These are phyloP conservation scores for Sporisorium exsertum DNA, from an alignment of 1,284 basidiomycete species.

Conservation along the genomic window DNA sequence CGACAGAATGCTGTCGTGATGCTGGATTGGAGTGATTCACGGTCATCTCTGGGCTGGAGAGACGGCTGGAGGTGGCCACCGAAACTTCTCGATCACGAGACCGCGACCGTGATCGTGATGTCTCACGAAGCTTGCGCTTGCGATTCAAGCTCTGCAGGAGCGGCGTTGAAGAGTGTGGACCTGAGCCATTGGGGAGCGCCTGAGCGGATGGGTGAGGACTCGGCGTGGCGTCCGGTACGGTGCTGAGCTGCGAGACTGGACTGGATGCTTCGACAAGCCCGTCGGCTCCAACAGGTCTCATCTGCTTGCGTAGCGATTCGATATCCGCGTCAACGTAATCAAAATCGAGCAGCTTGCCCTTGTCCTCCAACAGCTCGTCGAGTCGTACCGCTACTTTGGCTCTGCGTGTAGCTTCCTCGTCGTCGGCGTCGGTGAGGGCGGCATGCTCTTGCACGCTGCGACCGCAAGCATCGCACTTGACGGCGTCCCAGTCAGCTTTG, in stretches of 20 bases:
- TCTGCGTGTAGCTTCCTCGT: constrained; percentile 73
- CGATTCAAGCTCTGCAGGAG: constrained; percentile 43
- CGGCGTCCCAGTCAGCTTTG: constrained; percentile 21
- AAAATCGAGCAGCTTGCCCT: constrained; percentile 81
- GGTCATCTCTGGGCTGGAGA: constrained; percentile 53
- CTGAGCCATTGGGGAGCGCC: constrained; percentile 30
- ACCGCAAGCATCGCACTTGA: constrained; percentile 73
- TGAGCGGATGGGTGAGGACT: constrained; percentile 42
- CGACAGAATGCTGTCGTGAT: constrained; percentile 34
- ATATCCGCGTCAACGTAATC: constrained; percentile 79
- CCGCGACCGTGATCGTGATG: constrained; percentile 34
- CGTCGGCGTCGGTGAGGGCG: constrained; percentile 71
- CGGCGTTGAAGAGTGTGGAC: constrained; percentile 38
- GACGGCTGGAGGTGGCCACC: constrained; percentile 51
- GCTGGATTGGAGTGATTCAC: constrained; percentile 37
- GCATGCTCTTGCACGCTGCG: constrained; percentile 79
- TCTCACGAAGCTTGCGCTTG: constrained; percentile 46
- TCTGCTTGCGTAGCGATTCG: constrained; percentile 75
- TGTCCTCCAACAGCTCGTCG: constrained; percentile 86
- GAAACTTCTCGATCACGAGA: constrained; percentile 49
- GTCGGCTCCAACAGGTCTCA: constrained; percentile 44
- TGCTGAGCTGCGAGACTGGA: constrained; percentile 46
- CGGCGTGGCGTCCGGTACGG: constrained; percentile 43
- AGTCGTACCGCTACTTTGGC: constrained; percentile 82
- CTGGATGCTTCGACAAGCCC: constrained; percentile 44